Evolutionary conservation across 2,329 filamentous ascomycete species (phyloP), one percentile per base, ranked within the genome.

Genomic region (Reticulascus tulasneorum): DNA sequence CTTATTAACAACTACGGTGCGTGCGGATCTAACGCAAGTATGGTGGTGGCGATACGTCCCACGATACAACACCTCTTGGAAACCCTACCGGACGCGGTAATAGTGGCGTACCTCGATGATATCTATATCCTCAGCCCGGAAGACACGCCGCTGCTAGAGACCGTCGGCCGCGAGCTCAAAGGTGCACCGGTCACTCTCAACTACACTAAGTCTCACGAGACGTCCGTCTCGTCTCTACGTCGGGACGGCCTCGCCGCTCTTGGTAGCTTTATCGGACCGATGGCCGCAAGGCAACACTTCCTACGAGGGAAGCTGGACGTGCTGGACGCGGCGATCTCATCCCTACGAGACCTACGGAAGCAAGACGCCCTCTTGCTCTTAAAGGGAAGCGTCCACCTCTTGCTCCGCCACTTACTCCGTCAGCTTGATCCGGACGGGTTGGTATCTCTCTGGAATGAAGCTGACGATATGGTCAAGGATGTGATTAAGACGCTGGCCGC

Each of bases 1-100:
- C 35, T 58, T 3, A 36, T 64, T 9, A 63, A 62, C 40, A 64
- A 57, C 38, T 64, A 58, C 29, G 59, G 60, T 15, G 59, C 59
- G 2, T 39, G 44, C 0, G 49, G 52, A 1, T 49, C 37, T 12
- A 56, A 51, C 33, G 49, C 46, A 3, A 45, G 48, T 2, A 31
- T 56, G 7, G 31, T 56, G 5, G 15, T 58, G n/a, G n/a, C n/a
- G 6, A 13, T 27, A n/a, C 24, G 24, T 6, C 24, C 11, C 17
- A 27, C n/a, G n/a, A n/a, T 11, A 11, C 10, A 20, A 21, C 19
- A 18, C 17, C 18, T 31, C 15, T 10, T 13, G 7, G 15, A 20
- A 17, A 21, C 29, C 7, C 17, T 31, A 12, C 29, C 18, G 11
- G 15, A 20, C 5, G 29, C 29, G 9, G 23, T n/a, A 6, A 20